Evolutionary conservation across 2,329 filamentous ascomycete species (phyloP), one percentile per base, ranked within the genome.

Genomic region (Trichoderma atroviride): DNA sequence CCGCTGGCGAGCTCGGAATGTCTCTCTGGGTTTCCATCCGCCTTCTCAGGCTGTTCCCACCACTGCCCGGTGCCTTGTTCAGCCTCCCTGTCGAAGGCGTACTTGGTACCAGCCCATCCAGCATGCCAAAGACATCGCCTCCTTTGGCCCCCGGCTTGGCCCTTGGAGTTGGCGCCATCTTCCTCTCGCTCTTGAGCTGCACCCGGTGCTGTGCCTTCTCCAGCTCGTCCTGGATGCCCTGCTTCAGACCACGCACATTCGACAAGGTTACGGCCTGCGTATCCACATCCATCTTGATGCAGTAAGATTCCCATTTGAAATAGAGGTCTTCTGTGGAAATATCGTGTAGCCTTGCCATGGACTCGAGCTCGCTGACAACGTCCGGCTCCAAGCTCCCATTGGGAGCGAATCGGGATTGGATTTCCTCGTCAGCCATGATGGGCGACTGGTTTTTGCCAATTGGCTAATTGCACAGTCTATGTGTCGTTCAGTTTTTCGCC

Each of bases 291-390:
- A 98, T 94, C 81, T 95, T 97, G 78, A 99, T 91, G 80, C 92
- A 94, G 84, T 97, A 98, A 0, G 94, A 95, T 80, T 99, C 96
- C 96, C 96, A 99, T 85, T 98, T 98, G 88, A 93, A 97, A 81
- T 93, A 97, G 31, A 98, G 85, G 78, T 98, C 96, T 79, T 98
- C 90, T 40, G 90, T 86, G 19, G 89, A 88, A 71, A 98, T 87
- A 59, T 89, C 89, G 81, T 97, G 93, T 70, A 98, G 85, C 67
- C 91, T 89, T 82, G 96, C 87, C 78, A 97, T 96, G 70, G 93
- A 96, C 77, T 91, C 87, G 73, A 99, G 84, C 81, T 97, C 94
- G 65, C 86, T 83, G 72, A 93, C 83, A 69, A 98, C 87, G 79
- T 98, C 95, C 72, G 89, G 83, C 71, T 93, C 88, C 6, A 98